Conservation (phyloP, 1,284 basidiomycete species). For the Coniferiporia weirii region DNA sequence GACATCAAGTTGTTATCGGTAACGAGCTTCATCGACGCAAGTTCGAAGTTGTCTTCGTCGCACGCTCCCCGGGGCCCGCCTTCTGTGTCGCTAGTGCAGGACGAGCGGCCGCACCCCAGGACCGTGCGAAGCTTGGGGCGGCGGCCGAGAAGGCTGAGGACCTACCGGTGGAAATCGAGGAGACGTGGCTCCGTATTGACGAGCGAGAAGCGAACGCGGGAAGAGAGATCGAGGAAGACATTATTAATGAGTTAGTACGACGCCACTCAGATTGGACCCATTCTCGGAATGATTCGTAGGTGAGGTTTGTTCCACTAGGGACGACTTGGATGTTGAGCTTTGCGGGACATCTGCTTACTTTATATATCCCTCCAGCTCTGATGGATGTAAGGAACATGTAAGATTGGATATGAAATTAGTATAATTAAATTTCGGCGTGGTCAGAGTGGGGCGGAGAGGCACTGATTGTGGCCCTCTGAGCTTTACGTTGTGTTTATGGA, state of each 20-base stretch:
- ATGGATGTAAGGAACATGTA: neutral
- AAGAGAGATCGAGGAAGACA: slow-evolving; percentile 93
- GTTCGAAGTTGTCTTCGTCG: slow-evolving; percentile 86
- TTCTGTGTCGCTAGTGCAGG: slow-evolving; percentile 8
- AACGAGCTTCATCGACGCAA: slow-evolving; percentile 91
- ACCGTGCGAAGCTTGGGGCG: slow-evolving; percentile 21
- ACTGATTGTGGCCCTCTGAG: too few species aligned
- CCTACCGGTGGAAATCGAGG: slow-evolving; percentile 35
- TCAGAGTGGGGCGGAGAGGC: too few species aligned
- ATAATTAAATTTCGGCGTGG: neutral
- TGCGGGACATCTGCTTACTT: too few species aligned
- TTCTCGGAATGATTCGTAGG: slow-evolving; percentile 2
- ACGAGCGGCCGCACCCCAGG: slow-evolving; percentile 24
- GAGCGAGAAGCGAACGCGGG: slow-evolving; percentile 33
- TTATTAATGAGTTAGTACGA: slow-evolving; percentile 69
- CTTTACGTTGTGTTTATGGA: too few species aligned
- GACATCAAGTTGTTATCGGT: slow-evolving; percentile 95
- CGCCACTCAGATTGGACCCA: slow-evolving; percentile 72
- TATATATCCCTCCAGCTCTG: neutral
- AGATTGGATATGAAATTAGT: slow-evolving; percentile 1
- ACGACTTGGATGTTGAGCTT: too few species aligned
- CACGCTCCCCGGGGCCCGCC: slow-evolving; percentile 27
- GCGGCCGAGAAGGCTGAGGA: slow-evolving; percentile 12
- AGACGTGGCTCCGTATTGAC: slow-evolving; percentile 74
- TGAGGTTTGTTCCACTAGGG: too few species aligned